Base-by-base conservation (phyloP, 2,329 filamentous ascomycete species). In the Sarocladium oryzae region DNA sequence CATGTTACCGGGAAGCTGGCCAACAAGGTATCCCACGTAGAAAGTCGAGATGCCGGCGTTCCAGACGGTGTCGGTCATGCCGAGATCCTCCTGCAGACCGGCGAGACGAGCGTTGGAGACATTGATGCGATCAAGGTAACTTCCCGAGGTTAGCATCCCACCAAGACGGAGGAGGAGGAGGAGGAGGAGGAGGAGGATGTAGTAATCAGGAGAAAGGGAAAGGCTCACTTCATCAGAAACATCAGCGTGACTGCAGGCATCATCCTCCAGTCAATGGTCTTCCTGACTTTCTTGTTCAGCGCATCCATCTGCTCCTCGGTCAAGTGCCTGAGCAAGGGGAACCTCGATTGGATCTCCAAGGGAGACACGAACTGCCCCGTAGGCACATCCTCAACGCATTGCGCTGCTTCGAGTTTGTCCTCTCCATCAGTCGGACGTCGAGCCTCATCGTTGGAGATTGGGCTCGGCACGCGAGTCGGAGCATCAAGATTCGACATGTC, bases 61-160 rank as follows among this genome's bases (percentile, higher is more conserved):
- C 62, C 71, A 74, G 30, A 67, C 57, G 2, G 59, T 63, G 38
- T 64, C 59, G 23, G 49, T 56, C 53, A 70, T 63, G n/a, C 54
- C 23, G 3, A 73, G 60, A 52, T 68, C 66, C 16, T 57, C 52
- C 51, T 66, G 60, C 40, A 70, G 58, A 2, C 65, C 64, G 15
- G 64, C 63, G 18, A 69, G 61, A 45, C 64, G 61, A 8, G 67
- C 67, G 55, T 69, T 69, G 49, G 71, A 73, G 45, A 77, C 71
- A 57, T 77, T 78, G 36, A 73, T 74, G 46, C 73, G 65, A 55
- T 76, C 73, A 50, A 77, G 66, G 57, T 76, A 76, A 56, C 71
- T 75, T n/a, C n/a, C n/a, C n/a, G n/a, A n/a, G n/a, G n/a, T n/a
- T n/a, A n/a, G n/a, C n/a, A n/a, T n/a, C n/a, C n/a, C n/a, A n/a